Evolutionary conservation across 306 rosid species (phyloP), one percentile per base, ranked within the genome.

Genomic region (Casuarina equisetifolia): DNA sequence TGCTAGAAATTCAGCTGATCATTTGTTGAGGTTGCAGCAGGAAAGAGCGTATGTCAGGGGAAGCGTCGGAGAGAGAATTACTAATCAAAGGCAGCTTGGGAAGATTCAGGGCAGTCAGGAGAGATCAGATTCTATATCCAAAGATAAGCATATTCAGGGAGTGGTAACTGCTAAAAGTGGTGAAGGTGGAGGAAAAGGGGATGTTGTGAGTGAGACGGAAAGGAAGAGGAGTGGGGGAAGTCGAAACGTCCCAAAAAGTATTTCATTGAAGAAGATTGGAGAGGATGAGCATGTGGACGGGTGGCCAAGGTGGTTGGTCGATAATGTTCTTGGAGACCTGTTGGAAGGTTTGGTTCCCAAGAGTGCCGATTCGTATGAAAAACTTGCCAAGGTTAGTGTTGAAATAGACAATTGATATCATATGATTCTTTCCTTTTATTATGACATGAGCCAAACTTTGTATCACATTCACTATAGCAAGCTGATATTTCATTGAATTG

Each of bases 251-350:
- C 68, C 74, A 1, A 70, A 20, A 66, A 82, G 67, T 40, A 42
- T 61, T 59, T 68, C 2, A 25, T 69, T 82, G 43, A 68, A 80
- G 77, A 82, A 79, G 64, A 90, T 73, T 80, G 91, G 84, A 69
- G 88, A 80, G 40, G 83, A 81, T 72, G 95, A 85, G 52, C 45
- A 50, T 69, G 86, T 80, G 52, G 79, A 67, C 17, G 92, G 88
- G 43, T 92, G 93, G 96, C 94, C 97, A 5, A 85, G 86, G 62
- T 92, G 97, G 97, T 81, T 92, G 16, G 86, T 86, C 75, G 90
- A 92, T 50, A 92, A 90, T 73, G 77, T 92, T 55, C 49, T 89
- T 38, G 13, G 0, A 64, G 74, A 80, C 1, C 84, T 76, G 80
- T 86, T 92, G 89, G 68, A 53, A 9, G 83, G 78, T 42, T 79